Evolutionary conservation across 192 early-diverging fungal species (phyloP).

Genomic region (Anaeromyces robustus): DNA sequence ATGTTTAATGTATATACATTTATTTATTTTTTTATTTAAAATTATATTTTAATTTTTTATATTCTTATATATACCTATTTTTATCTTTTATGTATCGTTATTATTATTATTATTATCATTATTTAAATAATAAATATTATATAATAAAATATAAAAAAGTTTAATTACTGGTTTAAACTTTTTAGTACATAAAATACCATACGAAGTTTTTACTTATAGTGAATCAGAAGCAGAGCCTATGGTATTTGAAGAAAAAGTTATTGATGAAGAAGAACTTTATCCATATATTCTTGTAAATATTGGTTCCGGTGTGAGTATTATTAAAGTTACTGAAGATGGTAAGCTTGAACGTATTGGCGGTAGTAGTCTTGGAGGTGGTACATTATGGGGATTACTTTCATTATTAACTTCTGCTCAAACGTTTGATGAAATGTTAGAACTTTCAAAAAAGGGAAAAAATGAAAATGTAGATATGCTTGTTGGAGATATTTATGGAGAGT

Average conservation of each 20-base stretch:
- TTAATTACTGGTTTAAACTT: neutral
- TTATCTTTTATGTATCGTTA: too few relatives aligned
- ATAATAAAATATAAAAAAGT: neutral
- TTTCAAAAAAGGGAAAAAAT: slow-evolving; percentile 83
- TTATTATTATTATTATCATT: too few relatives aligned
- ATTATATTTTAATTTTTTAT: too few relatives aligned
- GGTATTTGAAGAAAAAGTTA: slow-evolving; percentile 30
- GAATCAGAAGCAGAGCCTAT: slow-evolving; percentile 23
- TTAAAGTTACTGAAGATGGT: slow-evolving; percentile 80
- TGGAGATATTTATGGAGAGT: slow-evolving; percentile 77
- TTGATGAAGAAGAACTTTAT: neutral
- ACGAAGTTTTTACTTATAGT: neutral
- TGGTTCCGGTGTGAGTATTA: slow-evolving; percentile 14
- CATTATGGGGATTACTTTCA: slow-evolving; percentile 80
- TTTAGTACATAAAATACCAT: slow-evolving; percentile 1
- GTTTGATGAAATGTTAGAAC: slow-evolving; percentile 72
- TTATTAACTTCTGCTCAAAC: slow-evolving; percentile 31
- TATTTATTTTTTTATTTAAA: too few relatives aligned
- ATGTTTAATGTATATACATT: neutral
- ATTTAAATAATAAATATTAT: too few relatives aligned
- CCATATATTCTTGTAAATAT: neutral
- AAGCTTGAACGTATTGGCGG: slow-evolving; percentile 16
- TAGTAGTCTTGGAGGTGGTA: slow-evolving; percentile 73
- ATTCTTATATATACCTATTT: too few relatives aligned
- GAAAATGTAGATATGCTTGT: slow-evolving; percentile 75